phyloP scores from a whole-genome alignment of 768 basidiomycete species.

The Royoungia palumana region DNA sequence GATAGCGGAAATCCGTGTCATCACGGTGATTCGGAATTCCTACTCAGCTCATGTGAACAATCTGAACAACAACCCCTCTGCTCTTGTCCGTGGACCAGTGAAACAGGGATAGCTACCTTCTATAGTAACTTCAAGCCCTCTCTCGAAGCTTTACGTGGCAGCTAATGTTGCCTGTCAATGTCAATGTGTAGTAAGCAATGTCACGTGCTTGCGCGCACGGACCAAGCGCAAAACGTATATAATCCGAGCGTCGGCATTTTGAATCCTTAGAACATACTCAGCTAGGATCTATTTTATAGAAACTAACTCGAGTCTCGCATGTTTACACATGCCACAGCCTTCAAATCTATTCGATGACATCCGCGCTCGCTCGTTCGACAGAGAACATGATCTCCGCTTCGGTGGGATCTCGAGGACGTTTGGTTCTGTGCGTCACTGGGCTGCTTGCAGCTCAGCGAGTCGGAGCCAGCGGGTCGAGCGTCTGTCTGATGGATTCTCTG shows the following conservation, averaged over 20 bases:
- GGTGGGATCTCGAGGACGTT: constrained; percentile 60
- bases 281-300: constrained; percentile 80
- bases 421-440: constrained; percentile 36
- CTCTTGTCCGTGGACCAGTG: no score
- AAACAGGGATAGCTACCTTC: no score
- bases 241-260: constrained; percentile 13
- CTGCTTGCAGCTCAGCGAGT: constrained; percentile 25
- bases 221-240: constrained; percentile 36
- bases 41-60: not conserved
- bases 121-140: no score
- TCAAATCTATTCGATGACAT: constrained; percentile 72
- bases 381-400: constrained; percentile 52
- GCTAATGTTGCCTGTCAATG: no score
- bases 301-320: constrained; percentile 78
- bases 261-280: constrained; percentile 69
- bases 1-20: constrained; percentile 2
- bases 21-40: not conserved
- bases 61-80: no score
- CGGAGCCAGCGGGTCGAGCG: constrained; percentile 53
- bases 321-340: constrained; percentile 72
- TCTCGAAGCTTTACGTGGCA: no score
- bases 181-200: no score
- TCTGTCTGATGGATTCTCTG: constrained; percentile 58
- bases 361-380: constrained; percentile 60
- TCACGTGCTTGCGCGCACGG: constrained; percentile 32